Percentiles rank a stretch among this genome's conserved stretches.
phyloP scores from a whole-genome alignment of 768 basidiomycete genomes.

The Pleurotus giganteus region DNA sequence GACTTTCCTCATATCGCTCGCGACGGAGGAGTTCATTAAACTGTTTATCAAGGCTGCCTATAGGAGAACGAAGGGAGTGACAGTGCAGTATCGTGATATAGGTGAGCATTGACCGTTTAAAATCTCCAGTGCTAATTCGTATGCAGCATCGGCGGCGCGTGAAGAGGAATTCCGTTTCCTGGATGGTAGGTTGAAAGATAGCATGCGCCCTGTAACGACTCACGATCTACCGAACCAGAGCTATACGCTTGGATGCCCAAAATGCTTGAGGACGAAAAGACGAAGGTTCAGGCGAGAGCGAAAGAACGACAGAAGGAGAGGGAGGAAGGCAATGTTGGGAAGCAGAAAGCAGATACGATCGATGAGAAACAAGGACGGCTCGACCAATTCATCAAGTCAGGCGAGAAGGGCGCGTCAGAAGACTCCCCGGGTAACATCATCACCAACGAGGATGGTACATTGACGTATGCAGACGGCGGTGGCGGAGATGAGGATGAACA shows the following conservation, averaged over 20 bases:
- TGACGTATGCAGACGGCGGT: slow-evolving; percentile 2
- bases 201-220: background rate
- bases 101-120: slow-evolving; percentile 42
- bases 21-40: slow-evolving; percentile 87
- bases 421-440: background rate
- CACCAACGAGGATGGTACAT: background rate
- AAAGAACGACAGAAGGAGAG: background rate
- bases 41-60: slow-evolving; percentile 72
- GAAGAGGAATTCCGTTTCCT: slow-evolving; percentile 79
- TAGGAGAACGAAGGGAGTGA: slow-evolving; percentile 66
- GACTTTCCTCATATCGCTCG: slow-evolving; percentile 73
- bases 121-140: background rate
- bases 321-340: no score
- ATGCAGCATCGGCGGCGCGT: slow-evolving; percentile 58
- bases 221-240: background rate
- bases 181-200: slow-evolving; percentile 52
- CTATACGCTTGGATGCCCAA: background rate
- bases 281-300: background rate
- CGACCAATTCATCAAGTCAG: no score
- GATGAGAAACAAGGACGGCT: no score
- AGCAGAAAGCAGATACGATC: no score
- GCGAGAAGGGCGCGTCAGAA: no score
- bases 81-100: slow-evolving; percentile 76
- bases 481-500: background rate
- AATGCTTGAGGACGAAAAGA: background rate